Evolutionary conservation across 352 stramenopile genomes (phyloP), one percentile per base, ranked within the genome.

Genomic region (Globisporangium emineosum): DNA sequence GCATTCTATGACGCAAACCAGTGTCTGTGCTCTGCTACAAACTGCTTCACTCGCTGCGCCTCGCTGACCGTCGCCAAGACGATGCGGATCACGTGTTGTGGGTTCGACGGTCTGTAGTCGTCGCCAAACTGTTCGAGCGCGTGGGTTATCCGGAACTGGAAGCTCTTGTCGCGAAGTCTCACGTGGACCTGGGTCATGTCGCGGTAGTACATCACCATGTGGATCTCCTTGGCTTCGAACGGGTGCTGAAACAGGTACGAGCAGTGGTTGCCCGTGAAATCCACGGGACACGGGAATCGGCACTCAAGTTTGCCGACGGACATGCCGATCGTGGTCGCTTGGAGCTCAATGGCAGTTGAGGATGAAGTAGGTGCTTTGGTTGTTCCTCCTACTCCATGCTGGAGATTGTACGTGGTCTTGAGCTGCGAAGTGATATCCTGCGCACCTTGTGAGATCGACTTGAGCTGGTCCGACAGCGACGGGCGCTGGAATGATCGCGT

Each of bases 131-230:
- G 79, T 25, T 81, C 68, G 13, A 91, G 66, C 5, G 66, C 57
- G 47, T 61, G 67, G 13, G 67, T 64, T 40, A 89, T 59, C 2
- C 77, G 71, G 58, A 91, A 91, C 5, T 69, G 68, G 55, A 90
- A 78, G 53, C 67, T 73, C 27, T 70, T 64, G 19, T 87, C 79
- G 47, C 65, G 55, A 9, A 73, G 27, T n/a, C 63, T 70, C n/a
- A 89, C 51, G 54, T 70, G 73, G 3, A 72, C 60, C 21, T 88
- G 69, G 55, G 68, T 45, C 81, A 91, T 90, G 53, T 91, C 79
- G 35, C 76, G 79, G 65, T 89, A 88, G 72, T 78, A 90, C 79
- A 90, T 91, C 64, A 89, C 57, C 80, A 91, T 91, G 13, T 81
- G 62, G 40, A 91, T 71, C 57, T 90, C 81, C 32, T 86, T 87